These are phyloP conservation scores for Adiantum capillusveneris DNA, from an alignment of 75 land plant genomes.

Conservation along the genomic window DNA sequence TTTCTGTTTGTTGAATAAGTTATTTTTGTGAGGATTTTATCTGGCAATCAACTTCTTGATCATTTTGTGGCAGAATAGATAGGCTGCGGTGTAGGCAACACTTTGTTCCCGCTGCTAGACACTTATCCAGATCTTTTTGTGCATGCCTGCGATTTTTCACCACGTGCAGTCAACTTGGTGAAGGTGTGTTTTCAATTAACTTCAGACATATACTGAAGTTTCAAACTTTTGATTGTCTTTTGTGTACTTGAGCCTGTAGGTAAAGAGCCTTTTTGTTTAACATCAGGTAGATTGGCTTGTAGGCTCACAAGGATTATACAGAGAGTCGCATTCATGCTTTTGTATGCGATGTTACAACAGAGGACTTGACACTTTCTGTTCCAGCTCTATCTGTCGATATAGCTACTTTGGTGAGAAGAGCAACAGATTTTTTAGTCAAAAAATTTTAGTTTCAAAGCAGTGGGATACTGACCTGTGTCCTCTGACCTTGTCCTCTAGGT, in stretches of 20 bases:
- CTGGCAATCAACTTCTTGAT: too few species aligned
- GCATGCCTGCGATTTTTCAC: constrained; percentile 95
- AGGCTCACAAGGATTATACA: constrained; percentile 76
- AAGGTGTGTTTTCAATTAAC: too few species aligned
- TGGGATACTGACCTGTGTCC: not conserved
- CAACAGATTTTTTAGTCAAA: too few species aligned
- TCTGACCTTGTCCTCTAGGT: constrained; percentile 31
- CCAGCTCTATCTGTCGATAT: constrained; percentile 70
- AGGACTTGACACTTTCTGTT: constrained; percentile 52
- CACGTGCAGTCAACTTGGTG: constrained; percentile 79
- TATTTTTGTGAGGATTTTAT: too few species aligned
- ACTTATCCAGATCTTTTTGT: constrained; percentile 68
- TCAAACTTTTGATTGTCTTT: too few species aligned
- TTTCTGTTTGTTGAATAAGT: too few species aligned
- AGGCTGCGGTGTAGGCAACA: constrained; percentile 97
- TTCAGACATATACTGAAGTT: too few species aligned
- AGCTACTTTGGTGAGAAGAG: constrained; percentile 69
- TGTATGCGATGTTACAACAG: constrained; percentile 81
- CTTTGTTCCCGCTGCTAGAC: constrained; percentile 71
- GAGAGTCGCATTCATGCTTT: constrained; percentile 60
- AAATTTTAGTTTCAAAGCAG: too few species aligned
- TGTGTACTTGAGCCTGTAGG: too few species aligned
- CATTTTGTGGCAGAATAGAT: constrained; percentile 36
- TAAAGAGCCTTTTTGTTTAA: too few species aligned
- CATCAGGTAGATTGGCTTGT: constrained; percentile 11